phyloP scores from a whole-genome alignment of 257 asterid species.

The Solanum verrucosum region DNA sequence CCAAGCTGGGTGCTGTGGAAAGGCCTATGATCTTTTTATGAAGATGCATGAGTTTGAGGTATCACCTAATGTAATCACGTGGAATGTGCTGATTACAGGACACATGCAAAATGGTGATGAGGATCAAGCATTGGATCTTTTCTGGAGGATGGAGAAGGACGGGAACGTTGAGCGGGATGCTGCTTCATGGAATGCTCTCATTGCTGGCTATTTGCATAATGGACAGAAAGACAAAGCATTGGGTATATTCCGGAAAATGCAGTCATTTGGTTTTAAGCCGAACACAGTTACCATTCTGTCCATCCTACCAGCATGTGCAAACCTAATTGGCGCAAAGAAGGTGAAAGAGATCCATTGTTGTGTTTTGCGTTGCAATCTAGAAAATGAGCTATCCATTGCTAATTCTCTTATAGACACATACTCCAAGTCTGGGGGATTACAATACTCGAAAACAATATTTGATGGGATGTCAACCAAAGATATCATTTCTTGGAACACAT shows the following conservation, averaged over 20 bases:
- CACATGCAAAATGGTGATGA: conserved; percentile 67
- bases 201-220: conserved; percentile 53
- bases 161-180: conserved; percentile 53
- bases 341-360: conserved; percentile 75
- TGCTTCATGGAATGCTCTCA: conserved; percentile 82
- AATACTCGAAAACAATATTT: conserved; percentile 44
- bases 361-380: conserved; percentile 37
- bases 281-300: conserved; percentile 65
- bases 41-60: conserved; percentile 49
- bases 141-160: conserved; percentile 54
- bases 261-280: conserved; percentile 42
- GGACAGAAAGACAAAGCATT: conserved; percentile 58
- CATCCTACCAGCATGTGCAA: conserved; percentile 68
- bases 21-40: conserved; percentile 58
- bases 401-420: conserved; percentile 62
- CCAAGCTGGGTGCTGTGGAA: conserved; percentile 71
- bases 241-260: conserved; percentile 58
- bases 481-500: conserved; percentile 73
- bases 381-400: conserved; percentile 46
- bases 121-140: conserved; percentile 73
- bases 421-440: conserved; percentile 54
- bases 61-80: conserved; percentile 58
- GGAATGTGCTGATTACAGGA: conserved; percentile 75
- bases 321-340: conserved; percentile 48
- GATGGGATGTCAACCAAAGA: conserved; percentile 43